Evolutionary conservation across 106 monocot species (phyloP).

Genomic region (Dioscorea dumetorum): DNA sequence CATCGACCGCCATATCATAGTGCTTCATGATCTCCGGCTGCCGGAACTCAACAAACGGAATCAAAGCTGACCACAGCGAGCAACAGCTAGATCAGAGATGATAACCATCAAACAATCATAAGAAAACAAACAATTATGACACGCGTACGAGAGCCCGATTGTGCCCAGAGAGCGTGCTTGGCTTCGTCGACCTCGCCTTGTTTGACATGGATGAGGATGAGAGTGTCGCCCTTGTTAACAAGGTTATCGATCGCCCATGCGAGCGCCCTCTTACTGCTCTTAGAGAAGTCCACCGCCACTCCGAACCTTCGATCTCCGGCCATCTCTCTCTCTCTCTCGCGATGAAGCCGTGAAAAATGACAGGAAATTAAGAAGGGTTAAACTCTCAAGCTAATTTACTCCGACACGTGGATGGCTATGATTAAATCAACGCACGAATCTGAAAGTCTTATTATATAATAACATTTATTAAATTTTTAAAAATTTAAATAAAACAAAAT

Average conservation of each 20-base stretch:
- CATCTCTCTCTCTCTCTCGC: slow-evolving; percentile 9
- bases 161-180: slow-evolving; percentile 35
- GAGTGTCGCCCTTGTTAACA: slow-evolving; percentile 44
- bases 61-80: slow-evolving; percentile 9
- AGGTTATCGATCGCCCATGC: slow-evolving; percentile 74
- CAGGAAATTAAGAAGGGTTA: no score
- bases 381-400: no score
- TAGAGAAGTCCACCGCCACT: slow-evolving; percentile 71
- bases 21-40: slow-evolving; percentile 13
- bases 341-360: no score
- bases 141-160: slow-evolving; percentile 49
- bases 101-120: not conserved
- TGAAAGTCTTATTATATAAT: no score
- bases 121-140: no score
- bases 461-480: no score
- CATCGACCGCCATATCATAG: slow-evolving; percentile 17
- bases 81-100: not conserved
- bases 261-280: slow-evolving; percentile 63
- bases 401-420: no score
- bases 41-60: slow-evolving; percentile 25
- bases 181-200: slow-evolving; percentile 11
- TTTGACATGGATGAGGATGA: slow-evolving; percentile 54
- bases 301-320: slow-evolving; percentile 51
- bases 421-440: no score
- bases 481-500: no score